Conservation (phyloP, 345 rosid genomes). For the Erodium maritimum region DNA sequence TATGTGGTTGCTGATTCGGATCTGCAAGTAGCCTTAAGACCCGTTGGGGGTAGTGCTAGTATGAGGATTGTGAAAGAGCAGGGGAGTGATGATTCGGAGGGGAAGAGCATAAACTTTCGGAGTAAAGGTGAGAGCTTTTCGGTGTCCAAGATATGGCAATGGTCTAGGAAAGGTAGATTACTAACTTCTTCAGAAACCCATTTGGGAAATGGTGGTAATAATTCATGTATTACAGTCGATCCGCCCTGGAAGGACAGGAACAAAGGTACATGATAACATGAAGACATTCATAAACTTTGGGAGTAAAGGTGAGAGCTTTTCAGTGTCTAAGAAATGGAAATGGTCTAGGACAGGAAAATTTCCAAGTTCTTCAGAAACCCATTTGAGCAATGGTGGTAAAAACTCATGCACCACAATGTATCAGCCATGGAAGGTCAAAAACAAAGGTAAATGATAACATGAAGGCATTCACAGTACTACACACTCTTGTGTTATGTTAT, state of each 20-base stretch:
- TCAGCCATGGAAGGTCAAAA: background rate
- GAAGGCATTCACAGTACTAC: background rate
- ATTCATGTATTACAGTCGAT: background rate
- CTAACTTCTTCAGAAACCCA: slow-evolving; percentile 30
- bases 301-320: slow-evolving; percentile 87
- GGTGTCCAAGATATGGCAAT: slow-evolving; percentile 86
- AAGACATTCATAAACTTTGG: slow-evolving; percentile 49
- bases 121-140: slow-evolving; percentile 93
- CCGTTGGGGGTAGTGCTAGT: slow-evolving; percentile 16
- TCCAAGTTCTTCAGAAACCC: slow-evolving; percentile 30
- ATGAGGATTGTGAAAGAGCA: slow-evolving; percentile 23
- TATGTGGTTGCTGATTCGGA: slow-evolving; percentile 53
- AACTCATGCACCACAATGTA: background rate
- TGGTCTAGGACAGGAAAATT: slow-evolving; percentile 69
- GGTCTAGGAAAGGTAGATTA: slow-evolving; percentile 64
- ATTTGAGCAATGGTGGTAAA: background rate
- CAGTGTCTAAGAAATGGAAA: slow-evolving; percentile 87
- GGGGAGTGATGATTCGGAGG: slow-evolving; percentile 39
- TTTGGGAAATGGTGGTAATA: background rate
- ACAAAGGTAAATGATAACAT: background rate
- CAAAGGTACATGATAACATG: background rate
- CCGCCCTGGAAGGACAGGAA: background rate
- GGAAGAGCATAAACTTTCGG: slow-evolving; percentile 60
- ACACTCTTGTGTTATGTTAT: background rate
- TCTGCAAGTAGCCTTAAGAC: slow-evolving; percentile 38